phyloP scores from a whole-genome alignment of 192 early-diverging fungal species.

The Chytriomyces confervae region DNA sequence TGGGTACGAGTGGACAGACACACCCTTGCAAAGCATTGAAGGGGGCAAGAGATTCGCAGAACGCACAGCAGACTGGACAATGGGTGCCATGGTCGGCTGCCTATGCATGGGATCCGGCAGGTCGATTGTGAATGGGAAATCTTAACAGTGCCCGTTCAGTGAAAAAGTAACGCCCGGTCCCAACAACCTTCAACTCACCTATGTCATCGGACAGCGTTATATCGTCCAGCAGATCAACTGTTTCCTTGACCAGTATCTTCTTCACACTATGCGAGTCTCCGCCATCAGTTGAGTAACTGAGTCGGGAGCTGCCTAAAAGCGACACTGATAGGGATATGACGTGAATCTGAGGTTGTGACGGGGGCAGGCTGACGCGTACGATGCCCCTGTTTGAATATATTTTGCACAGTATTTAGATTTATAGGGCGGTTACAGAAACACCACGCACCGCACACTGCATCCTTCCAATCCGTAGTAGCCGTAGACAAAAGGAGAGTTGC shows the following conservation, averaged over 20 bases:
- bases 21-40: slow-evolving; percentile 28
- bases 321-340: slow-evolving; percentile 23
- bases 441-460: slow-evolving; percentile 42
- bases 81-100: slow-evolving; percentile 19
- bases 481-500: slow-evolving; percentile 38
- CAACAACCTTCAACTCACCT: neutral
- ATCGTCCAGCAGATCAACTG: slow-evolving; percentile 33
- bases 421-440: slow-evolving; percentile 1
- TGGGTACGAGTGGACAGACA: neutral
- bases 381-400: slow-evolving; percentile 1
- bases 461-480: slow-evolving; percentile 54
- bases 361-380: slow-evolving; percentile 27
- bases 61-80: slow-evolving; percentile 26
- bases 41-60: slow-evolving; percentile 40
- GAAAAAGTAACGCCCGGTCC: neutral
- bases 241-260: slow-evolving; percentile 33
- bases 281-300: neutral
- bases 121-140: slow-evolving; percentile 51
- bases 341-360: slow-evolving; percentile 7
- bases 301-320: slow-evolving; percentile 27
- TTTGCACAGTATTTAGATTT: too few species aligned
- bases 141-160: neutral
- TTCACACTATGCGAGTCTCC: neutral
- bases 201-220: slow-evolving; percentile 1
- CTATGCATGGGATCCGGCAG: slow-evolving; percentile 37